A percentile compares a stretch with the other conserved stretches of the same genome.
Conservation (phyloP, 352 stramenopile species). For the Globisporangium parvum region DNA sequence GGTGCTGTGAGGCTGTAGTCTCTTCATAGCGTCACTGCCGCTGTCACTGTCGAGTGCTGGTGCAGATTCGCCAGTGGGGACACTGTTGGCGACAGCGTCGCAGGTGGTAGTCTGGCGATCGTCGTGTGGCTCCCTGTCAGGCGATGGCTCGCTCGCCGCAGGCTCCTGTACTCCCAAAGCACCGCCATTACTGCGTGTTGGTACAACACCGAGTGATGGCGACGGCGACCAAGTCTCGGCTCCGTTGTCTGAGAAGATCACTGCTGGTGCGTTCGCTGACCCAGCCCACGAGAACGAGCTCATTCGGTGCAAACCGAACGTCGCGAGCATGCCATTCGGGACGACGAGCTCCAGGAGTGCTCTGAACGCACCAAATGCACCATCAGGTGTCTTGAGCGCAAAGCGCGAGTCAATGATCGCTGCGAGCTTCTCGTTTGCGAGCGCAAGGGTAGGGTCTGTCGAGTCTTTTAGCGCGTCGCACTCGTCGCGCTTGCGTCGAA, state of each 20-base stretch:
- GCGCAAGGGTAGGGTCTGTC: background rate
- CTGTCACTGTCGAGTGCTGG: no score
- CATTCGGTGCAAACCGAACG: constrained; percentile 2
- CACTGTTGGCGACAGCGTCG: no score
- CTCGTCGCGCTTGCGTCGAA: constrained; percentile 25
- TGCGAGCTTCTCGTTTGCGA: constrained; percentile 19
- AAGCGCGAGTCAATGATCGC: constrained; percentile 24
- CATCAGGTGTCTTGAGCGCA: constrained; percentile 20
- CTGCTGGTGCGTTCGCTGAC: background rate
- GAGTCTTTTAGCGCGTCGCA: constrained; percentile 1
- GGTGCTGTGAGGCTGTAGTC: no score
- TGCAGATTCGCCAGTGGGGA: no score
- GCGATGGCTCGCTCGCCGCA: no score
- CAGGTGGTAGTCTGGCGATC: no score
- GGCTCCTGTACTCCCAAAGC: no score
- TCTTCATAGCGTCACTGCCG: no score
- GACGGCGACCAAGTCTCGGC: background rate
- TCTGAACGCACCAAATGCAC: constrained; percentile 30
- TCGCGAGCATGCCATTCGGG: constrained; percentile 37
- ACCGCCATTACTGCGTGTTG: no score
- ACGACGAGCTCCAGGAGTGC: constrained; percentile 47
- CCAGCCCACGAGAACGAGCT: background rate
- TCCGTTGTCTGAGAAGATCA: background rate
- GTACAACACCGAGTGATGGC: no score
- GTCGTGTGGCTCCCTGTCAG: no score